These are phyloP conservation scores for Paramecium octaurelia DNA, from an alignment of 73 alveolate species.

Conservation along the genomic window DNA sequence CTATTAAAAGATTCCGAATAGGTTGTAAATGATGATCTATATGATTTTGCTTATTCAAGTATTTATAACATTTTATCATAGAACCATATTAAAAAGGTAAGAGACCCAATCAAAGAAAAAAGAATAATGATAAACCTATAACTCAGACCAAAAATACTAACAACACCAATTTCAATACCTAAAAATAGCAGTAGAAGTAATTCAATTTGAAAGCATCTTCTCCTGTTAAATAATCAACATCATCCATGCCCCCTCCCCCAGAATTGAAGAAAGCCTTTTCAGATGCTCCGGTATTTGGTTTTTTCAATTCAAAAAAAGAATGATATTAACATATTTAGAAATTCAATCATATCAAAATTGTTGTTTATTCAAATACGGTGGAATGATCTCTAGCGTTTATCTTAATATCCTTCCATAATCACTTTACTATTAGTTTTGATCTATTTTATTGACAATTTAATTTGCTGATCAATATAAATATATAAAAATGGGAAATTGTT, in stretches of 20 bases:
- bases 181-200: not conserved
- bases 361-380: not conserved
- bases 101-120: not conserved
- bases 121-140: not conserved
- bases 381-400: not conserved
- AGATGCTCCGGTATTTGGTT: not conserved
- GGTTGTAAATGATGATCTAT: constrained; percentile 62
- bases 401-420: not conserved
- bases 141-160: not conserved
- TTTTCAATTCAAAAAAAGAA: constrained; percentile 5
- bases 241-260: not conserved
- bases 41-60: constrained; percentile 56
- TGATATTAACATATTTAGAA: not conserved
- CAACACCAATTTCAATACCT: not conserved
- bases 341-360: not conserved
- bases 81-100: not conserved
- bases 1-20: constrained; percentile 54
- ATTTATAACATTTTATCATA: not conserved
- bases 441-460: not conserved
- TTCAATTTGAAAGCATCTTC: not conserved
- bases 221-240: not conserved
- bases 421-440: not conserved
- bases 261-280: constrained; percentile 15
- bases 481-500: constrained; percentile 1
- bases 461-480: not conserved